Evolutionary conservation across 495 filamentous ascomycete genomes (phyloP).

Genomic region (Sabuloglossum arenarium): DNA sequence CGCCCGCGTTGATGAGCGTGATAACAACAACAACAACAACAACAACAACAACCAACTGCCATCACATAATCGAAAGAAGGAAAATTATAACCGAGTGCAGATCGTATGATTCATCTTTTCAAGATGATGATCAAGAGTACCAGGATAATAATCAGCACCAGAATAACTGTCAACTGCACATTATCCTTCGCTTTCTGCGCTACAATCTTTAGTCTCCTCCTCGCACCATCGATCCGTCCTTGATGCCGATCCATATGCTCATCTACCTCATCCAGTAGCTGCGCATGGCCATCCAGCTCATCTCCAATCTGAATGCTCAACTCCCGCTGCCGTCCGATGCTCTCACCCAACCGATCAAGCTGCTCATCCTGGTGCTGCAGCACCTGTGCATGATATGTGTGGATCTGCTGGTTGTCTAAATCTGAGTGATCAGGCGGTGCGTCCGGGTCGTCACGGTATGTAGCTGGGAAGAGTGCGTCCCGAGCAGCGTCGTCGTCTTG

Average conservation of each 20-base stretch:
- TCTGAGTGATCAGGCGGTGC: conserved; percentile 34
- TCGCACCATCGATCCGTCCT: conserved; percentile 49
- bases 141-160: conserved; percentile 7
- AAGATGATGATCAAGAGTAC: conserved; percentile 6
- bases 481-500: conserved; percentile 29
- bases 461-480: conserved; percentile 35
- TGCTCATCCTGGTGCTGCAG: conserved; percentile 79
- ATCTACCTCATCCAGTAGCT: conserved; percentile 78
- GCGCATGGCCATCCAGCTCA: conserved; percentile 77
- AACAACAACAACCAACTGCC: no score
- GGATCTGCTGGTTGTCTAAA: conserved; percentile 68
- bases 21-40: no score
- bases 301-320: conserved; percentile 91
- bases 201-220: conserved; percentile 44
- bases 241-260: conserved; percentile 62
- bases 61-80: background rate
- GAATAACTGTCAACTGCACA: conserved; percentile 39
- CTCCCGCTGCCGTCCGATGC: conserved; percentile 81
- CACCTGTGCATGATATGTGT: conserved; percentile 60
- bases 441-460: conserved; percentile 30
- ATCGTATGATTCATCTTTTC: background rate
- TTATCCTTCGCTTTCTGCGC: conserved; percentile 56
- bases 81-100: background rate
- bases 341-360: conserved; percentile 65
- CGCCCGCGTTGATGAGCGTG: no score